Evolutionary conservation across 1,284 basidiomycete species (phyloP), one percentile per base, ranked within the genome.

Genomic region (Leccinum insolens): DNA sequence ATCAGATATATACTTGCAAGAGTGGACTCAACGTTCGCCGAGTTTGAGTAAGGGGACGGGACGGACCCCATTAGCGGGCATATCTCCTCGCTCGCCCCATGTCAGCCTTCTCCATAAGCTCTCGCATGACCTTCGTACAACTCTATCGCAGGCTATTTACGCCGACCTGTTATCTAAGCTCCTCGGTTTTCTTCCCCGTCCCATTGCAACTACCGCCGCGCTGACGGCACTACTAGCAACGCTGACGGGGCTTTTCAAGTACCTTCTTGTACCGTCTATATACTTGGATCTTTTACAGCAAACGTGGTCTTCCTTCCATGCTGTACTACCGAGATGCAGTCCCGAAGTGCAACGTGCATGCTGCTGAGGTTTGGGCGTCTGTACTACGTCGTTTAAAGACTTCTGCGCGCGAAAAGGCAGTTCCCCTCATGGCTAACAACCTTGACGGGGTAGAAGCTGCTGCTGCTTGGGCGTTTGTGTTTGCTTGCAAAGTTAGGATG

Each of bases 301-400:
- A 61, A 88, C 91, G 5, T 93, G 91, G 91, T 65, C 74, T 3
- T 73, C 78, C 7, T 78, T 93, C 62, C 80, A 80, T 28, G 76
- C 78, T 2, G 81, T 83, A 2, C 75, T 93, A 9, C 84, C 84
- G 2, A 84, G 82, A 68, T 92, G 90, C 75, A 80, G 85, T 67
- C 83, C 86, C 1, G 91, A 93, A 68, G 85, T 92, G 6, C 90
- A 90, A 72, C 81, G 90, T 41, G 87, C 91, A 34, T 0, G 82
- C 90, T 9, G 90, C 91, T 0, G 93, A 95, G 73, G 90, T 92
- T 2, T 95, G 92, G 93, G 92, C 89, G 0, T 84, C 85, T 6
- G 83, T 88, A 0, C 73, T 95, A 61, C 82, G 93, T 65, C 82
- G 89, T 68, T 73, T 93, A 67, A 92, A 91, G 77, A 75, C 80